Base-by-base conservation (phyloP, 805 yeast species). In the Scheffersomyces spartinae region DNA sequence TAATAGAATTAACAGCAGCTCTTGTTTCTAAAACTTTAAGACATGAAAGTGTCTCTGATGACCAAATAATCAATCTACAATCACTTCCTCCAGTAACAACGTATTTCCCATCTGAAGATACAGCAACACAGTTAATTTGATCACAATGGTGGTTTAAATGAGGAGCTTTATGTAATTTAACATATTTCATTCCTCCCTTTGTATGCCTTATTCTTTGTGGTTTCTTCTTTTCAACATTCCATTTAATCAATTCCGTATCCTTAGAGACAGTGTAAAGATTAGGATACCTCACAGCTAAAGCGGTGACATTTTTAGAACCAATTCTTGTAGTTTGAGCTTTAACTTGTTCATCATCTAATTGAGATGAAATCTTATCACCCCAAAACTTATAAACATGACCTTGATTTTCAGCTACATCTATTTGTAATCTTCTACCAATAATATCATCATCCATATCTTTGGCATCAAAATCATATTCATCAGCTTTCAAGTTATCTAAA, bases 61-160 rank as follows among this genome's bases (percentile, higher is more conserved):
- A 78, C 94, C 95, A 88, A 17, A 91, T 73, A 18, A 83, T 69
- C 27, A 91, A 64, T 35, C 85, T 66, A 32, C 74, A 72, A 52
- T 86, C 96, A 27, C 62, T 63, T 24, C 95, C 94, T 29, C 97
- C 98, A 2, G 95, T 86, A 6, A 81, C 94, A 7, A 91, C 80
- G 45, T 63, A 83, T 39, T 68, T 77, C 11, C 96, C 95, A 51
- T 85, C 91, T 5, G 88, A 79, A 26, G 84, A 74, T 4, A 79
- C 85, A 0, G 94, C 93, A 14, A 84, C 74, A 26, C 88, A 61
- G 30, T 73, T 61, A 20, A 88, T 75, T 41, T 76, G 83, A 39
- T 69, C 88, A 36, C 62, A 67, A 51, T 88, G 96, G 19, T 86
- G 86, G 42, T 74, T 73, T 16, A 64, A 60, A 24, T 64, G 59